Evolutionary conservation across 140 eudicot species (phyloP).

Genomic region (Senecio squalidus): DNA sequence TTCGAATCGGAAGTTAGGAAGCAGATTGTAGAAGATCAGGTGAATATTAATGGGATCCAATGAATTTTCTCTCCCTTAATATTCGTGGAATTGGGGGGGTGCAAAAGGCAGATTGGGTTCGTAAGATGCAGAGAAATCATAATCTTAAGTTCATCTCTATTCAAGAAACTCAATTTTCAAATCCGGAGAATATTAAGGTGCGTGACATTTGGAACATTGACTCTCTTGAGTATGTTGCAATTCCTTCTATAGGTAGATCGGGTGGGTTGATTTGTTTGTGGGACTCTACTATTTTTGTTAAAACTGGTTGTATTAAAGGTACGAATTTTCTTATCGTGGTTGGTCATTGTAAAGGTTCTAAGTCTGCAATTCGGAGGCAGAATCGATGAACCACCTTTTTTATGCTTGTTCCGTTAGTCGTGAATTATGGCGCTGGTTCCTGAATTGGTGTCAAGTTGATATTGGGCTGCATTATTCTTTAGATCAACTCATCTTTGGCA

Average conservation of each 20-base stretch:
- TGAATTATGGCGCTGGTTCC: no score
- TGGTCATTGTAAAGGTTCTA: neutral
- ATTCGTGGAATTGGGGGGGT: neutral
- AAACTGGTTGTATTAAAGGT: neutral
- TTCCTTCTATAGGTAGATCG: neutral
- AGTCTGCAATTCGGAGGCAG: no score
- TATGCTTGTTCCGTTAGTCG: no score
- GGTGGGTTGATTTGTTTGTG: neutral
- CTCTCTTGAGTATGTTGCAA: neutral
- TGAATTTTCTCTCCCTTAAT: neutral
- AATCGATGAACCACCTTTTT: no score
- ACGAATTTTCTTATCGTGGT: neutral
- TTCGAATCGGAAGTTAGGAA: neutral
- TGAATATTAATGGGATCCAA: neutral
- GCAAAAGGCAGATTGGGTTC: neutral
- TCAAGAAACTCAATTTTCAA: neutral
- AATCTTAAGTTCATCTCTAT: neutral
- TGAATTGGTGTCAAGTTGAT: no score
- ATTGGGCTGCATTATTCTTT: no score
- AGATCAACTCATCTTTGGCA: no score
- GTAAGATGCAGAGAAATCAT: neutral
- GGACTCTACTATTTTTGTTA: neutral
- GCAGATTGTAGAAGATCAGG: neutral
- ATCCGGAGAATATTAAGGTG: neutral
- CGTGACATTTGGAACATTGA: neutral